Percentiles rank a stretch among this genome's conserved stretches.
phyloP scores from a whole-genome alignment of 2,329 filamentous ascomycete genomes.

The Hypomyces rosellus region DNA sequence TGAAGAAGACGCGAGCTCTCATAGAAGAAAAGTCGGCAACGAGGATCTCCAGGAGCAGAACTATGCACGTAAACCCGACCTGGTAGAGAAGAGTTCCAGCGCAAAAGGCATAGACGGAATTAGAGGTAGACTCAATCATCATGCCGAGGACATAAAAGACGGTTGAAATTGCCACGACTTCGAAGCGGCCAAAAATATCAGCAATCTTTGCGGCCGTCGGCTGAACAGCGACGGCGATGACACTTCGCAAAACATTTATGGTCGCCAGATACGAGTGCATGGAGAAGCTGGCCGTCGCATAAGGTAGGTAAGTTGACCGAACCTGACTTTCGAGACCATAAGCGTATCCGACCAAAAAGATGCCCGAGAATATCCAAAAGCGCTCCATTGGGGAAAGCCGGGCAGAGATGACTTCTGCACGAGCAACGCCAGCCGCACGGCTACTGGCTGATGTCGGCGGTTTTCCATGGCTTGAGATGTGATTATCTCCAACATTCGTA shows the following conservation, averaged over 20 bases:
- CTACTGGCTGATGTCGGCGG: not conserved
- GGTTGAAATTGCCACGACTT: slow-evolving; percentile 49
- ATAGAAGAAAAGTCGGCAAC: slow-evolving; percentile 56
- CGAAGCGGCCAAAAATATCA: slow-evolving; percentile 56
- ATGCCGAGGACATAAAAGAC: slow-evolving; percentile 51
- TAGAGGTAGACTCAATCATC: slow-evolving; percentile 46
- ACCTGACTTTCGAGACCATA: slow-evolving; percentile 52
- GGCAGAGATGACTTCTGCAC: slow-evolving; percentile 43
- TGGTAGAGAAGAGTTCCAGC: slow-evolving; percentile 51
- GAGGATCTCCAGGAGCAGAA: slow-evolving; percentile 54
- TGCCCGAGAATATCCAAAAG: slow-evolving; percentile 45
- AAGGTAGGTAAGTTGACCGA: slow-evolving; percentile 46
- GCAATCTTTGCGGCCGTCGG: slow-evolving; percentile 56
- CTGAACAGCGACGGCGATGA: slow-evolving; percentile 54
- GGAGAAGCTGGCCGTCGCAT: slow-evolving; percentile 45
- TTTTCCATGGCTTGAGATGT: not conserved
- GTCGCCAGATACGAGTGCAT: slow-evolving; percentile 52
- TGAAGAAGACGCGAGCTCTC: slow-evolving; percentile 54
- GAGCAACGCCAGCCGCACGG: slow-evolving; percentile 39
- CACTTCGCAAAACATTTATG: slow-evolving; percentile 50
- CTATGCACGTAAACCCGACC: slow-evolving; percentile 52
- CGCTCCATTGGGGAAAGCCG: slow-evolving; percentile 42
- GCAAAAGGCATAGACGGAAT: slow-evolving; percentile 43
- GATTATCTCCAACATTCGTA: not conserved
- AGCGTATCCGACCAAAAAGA: slow-evolving; percentile 55